Base-by-base conservation (phyloP, 164 flowering plant genomes). In the Houttuynia cordata region DNA sequence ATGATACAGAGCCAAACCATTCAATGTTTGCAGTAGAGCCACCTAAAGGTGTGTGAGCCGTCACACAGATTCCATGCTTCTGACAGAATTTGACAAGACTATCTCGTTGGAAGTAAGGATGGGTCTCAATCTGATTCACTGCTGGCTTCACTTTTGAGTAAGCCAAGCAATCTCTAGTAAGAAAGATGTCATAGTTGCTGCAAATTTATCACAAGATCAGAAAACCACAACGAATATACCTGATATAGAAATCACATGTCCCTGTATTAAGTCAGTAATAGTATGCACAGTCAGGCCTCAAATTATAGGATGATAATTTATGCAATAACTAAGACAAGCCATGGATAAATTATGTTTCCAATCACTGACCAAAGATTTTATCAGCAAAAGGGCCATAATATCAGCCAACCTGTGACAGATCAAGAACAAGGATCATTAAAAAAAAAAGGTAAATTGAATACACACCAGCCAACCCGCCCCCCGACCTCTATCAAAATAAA, bases 131-230 rank as follows among this genome's bases (percentile, higher is more conserved):
- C 76, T 88, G 98, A 74, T 91, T 88, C 56, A 91, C 98, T 20
- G 96, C 90, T 69, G 96, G 98, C 82, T 91, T 91, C 62, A 91
- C 74, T 72, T 83, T 88, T 45, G 98, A 80, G 78, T 91, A 88
- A 23, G 92, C 96, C 63, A 88, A 70, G 69, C 96, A 91, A 62
- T 88, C 96, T 78, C 98, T 82, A 4, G 96, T 88, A n/a, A 91
- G 78, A 57, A 86, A 87, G 63, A 91, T 76, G 72, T 87, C 95
- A 47, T 80, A 91, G 77, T 91, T 91, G 84, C 98, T 91, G 96
- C 83, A 81, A 25, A 66, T 39, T 40, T 20, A 24, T 22, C 24
- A n/a, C n/a, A 42, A 39, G 51, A 60, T 21, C 18, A 40, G 53
- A 30, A 53, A 55, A 24, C 4, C 45, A 64, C 14, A 10, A 8